A percentile compares a stretch with the other conserved stretches of the same genome.
phyloP scores from a whole-genome alignment of 106 monocot species.

The Gastrodia elata region DNA sequence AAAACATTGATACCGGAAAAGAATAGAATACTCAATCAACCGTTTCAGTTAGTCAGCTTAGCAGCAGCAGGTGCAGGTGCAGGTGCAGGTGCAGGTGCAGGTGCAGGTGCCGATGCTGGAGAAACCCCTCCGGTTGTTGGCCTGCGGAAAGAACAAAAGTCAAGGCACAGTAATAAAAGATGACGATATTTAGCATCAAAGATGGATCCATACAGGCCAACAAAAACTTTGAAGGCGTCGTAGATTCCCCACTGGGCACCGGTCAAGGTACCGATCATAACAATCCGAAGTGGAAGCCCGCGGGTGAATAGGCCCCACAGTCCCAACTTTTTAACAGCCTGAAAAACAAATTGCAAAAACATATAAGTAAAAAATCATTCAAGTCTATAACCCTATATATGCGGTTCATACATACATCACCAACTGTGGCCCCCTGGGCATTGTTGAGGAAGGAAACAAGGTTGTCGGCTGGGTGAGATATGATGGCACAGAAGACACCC shows the following conservation, averaged over 20 bases:
- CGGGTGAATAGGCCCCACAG: slow-evolving; percentile 27
- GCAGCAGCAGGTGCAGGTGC: slow-evolving; percentile 3
- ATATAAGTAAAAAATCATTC: neutral
- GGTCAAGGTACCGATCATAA: slow-evolving; percentile 32
- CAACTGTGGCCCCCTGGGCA: slow-evolving; percentile 52
- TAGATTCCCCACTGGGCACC: slow-evolving; percentile 33
- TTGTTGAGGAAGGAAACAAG: slow-evolving; percentile 65
- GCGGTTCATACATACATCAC: slow-evolving; percentile 38
- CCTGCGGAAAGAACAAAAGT: slow-evolving; percentile 1
- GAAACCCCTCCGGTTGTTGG: slow-evolving; percentile 27
- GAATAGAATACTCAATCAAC: too few relatives aligned
- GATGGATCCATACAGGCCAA: slow-evolving; percentile 23
- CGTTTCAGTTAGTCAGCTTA: neutral
- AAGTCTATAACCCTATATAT: neutral
- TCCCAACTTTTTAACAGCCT: slow-evolving; percentile 32
- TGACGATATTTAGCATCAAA: neutral
- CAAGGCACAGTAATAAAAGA: neutral
- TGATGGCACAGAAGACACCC: slow-evolving; percentile 47
- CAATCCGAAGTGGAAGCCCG: slow-evolving; percentile 27
- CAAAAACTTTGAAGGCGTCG: slow-evolving; percentile 30
- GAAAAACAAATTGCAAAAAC: neutral
- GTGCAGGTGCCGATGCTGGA: slow-evolving; percentile 10
- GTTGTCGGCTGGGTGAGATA: slow-evolving; percentile 67
- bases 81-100: neutral
- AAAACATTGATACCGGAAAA: neutral